Percentiles rank a stretch among this genome's conserved stretches.
Evolutionary conservation across 2,329 filamentous ascomycete species (phyloP).

Genomic region (Penicillium expansum): DNA sequence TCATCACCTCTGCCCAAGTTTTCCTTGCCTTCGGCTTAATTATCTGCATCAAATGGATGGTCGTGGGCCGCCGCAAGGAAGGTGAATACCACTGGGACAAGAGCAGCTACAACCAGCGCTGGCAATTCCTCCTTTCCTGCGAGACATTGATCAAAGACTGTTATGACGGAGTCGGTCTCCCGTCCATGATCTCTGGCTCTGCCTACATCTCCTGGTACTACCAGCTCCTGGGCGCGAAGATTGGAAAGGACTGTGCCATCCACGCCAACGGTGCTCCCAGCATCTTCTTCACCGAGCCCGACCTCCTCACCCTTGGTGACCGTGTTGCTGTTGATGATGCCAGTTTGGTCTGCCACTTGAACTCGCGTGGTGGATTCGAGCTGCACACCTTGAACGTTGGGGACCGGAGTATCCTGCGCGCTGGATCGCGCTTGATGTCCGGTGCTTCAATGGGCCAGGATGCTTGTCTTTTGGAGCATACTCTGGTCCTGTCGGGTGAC

Average conservation of each 20-base stretch:
- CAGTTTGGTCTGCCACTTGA: constrained; percentile 57
- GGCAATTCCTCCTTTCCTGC: constrained; percentile 55
- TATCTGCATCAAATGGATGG: constrained; percentile 52
- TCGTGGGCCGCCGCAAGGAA: constrained; percentile 51
- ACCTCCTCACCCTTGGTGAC: constrained; percentile 54
- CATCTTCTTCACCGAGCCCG: constrained; percentile 58
- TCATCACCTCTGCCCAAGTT: constrained; percentile 45
- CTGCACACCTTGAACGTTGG: constrained; percentile 53
- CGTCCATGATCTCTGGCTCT: constrained; percentile 55
- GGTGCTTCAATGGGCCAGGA: constrained; percentile 55
- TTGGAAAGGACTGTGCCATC: constrained; percentile 55
- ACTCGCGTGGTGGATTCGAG: constrained; percentile 57
- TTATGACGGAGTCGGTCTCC: constrained; percentile 51
- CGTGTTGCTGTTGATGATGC: constrained; percentile 56
- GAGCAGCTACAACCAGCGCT: constrained; percentile 56
- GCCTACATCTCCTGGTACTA: constrained; percentile 55
- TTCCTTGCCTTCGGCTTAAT: constrained; percentile 46
- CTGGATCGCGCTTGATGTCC: constrained; percentile 52
- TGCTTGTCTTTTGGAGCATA: constrained; percentile 57
- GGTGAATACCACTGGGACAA: constrained; percentile 60
- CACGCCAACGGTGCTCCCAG: constrained; percentile 55
- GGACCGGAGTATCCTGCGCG: constrained; percentile 52
- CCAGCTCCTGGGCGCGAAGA: constrained; percentile 52
- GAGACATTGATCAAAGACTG: constrained; percentile 53
- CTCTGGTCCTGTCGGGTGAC: constrained; percentile 57